Evolutionary conservation across 768 basidiomycete species (phyloP), one percentile per base, ranked within the genome.

Genomic region (Hirschioporus abietinus): DNA sequence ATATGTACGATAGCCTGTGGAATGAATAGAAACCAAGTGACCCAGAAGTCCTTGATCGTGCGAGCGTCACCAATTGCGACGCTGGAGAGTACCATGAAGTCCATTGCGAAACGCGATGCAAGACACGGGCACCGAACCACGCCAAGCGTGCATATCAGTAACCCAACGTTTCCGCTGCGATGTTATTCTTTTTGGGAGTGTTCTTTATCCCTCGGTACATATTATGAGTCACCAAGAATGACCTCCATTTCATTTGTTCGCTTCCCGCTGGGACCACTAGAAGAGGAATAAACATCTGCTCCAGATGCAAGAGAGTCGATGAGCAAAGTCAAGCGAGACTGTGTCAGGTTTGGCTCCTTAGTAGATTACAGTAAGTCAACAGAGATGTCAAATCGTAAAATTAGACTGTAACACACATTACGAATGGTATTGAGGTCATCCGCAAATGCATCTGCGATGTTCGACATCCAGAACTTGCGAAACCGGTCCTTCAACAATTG

Each of bases 391-490:
- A 2, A 61, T 17, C 23, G 20, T 25, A 9, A 24, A 26, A 36
- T 35, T 20, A 23, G 35, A 35, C 8, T 12, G 64, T 42, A 63
- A 75, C 83, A 52, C 64, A 91, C 93, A 83, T 93, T 91, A 35
- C 89, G 86, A 71, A 95, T 88, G 71, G 88, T 83, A 71, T 93
- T 91, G n/a, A 95, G 79, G 74, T 95, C 93, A 60, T 90, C 88
- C 68, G 84, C 85, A 77, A 95, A 95, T 12, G 86, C 92, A 73
- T 93, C 91, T 1, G 88, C 90, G 7, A 94, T 83, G 0, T 89
- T 86, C 1, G 86, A 78, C 92, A 95, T 93, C 93, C 93, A 95
- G 72, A 95, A 94, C 74, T 88, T 88, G 65, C 88, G 80, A 74
- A 95, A 95, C 59, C 81, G 84, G 35, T 85, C 85, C 71, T 86